A percentile compares a stretch with the other conserved stretches of the same genome.
phyloP scores from a whole-genome alignment of 768 basidiomycete species.

The Hydnum rufescens region DNA sequence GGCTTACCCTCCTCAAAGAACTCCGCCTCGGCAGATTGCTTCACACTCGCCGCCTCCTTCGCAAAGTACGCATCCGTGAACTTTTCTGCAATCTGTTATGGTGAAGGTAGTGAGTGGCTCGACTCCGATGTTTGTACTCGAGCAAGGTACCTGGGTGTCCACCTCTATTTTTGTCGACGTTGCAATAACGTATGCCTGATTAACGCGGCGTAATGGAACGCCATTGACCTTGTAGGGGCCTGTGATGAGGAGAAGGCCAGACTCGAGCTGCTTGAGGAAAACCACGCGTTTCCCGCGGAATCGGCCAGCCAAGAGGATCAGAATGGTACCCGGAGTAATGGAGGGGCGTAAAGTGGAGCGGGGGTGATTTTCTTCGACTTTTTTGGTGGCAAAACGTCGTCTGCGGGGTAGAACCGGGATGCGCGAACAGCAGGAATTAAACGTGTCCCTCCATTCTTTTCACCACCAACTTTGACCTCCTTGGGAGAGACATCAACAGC shows the following conservation, averaged over 20 bases:
- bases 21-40: constrained; percentile 78
- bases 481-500: constrained; percentile 38
- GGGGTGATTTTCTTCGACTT: constrained; percentile 75
- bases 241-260: constrained; percentile 84
- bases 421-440: constrained; percentile 71
- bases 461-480: constrained; percentile 72
- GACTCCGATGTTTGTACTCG: neutral
- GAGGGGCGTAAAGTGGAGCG: constrained; percentile 59
- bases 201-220: constrained; percentile 91
- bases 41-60: constrained; percentile 50
- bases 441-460: constrained; percentile 80
- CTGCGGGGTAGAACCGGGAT: constrained; percentile 83
- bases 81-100: constrained; percentile 57
- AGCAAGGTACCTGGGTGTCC: constrained; percentile 41
- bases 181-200: constrained; percentile 97
- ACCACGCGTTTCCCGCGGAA: constrained; percentile 98
- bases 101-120: constrained; percentile 2
- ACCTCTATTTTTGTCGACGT: constrained; percentile 89
- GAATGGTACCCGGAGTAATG: constrained; percentile 84
- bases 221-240: constrained; percentile 98
- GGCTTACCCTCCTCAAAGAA: constrained; percentile 92
- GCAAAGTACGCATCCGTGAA: constrained; percentile 88
- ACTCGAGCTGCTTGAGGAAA: constrained; percentile 86
- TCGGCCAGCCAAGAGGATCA: constrained; percentile 93
- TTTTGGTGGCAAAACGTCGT: constrained; percentile 82